Conservation (phyloP, 495 filamentous ascomycete genomes). For the Daldinia caldariorum region DNA sequence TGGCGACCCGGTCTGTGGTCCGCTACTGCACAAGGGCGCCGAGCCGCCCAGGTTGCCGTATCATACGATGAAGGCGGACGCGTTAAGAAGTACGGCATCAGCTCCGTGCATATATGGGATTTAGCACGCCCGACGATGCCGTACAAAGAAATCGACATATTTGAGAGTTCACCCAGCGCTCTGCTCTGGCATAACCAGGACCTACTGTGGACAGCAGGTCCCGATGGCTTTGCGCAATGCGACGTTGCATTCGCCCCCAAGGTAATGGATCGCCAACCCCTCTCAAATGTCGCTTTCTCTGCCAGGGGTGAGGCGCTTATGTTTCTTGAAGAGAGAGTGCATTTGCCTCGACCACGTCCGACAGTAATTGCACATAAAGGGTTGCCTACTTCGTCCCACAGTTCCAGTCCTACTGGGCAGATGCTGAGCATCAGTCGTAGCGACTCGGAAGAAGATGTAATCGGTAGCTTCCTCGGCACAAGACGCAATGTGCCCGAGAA, state of each 20-base stretch:
- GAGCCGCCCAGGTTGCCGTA: constrained; percentile 65
- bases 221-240: constrained; percentile 87
- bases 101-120: constrained; percentile 89
- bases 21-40: constrained; percentile 68
- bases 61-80: constrained; percentile 61
- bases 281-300: constrained; percentile 71
- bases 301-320: constrained; percentile 67
- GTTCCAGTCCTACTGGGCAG: constrained; percentile 55
- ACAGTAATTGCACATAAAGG: constrained; percentile 45
- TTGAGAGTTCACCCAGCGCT: constrained; percentile 74
- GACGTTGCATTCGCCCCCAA: constrained; percentile 85
- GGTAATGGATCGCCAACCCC: constrained; percentile 75
- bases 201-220: constrained; percentile 89
- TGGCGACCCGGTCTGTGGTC: constrained; percentile 88
- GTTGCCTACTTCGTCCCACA: constrained; percentile 50
- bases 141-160: constrained; percentile 82
- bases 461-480: constrained; percentile 67
- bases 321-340: constrained; percentile 62
- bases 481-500: constrained; percentile 53
- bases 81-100: constrained; percentile 65
- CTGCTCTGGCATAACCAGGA: constrained; percentile 92
- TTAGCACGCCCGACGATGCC: constrained; percentile 86
- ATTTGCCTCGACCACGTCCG: constrained; percentile 51
- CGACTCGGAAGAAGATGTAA: constrained; percentile 72
- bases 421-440: constrained; percentile 67